phyloP scores from a whole-genome alignment of 805 yeast species.

The Sungouiozyma intestinalis region DNA sequence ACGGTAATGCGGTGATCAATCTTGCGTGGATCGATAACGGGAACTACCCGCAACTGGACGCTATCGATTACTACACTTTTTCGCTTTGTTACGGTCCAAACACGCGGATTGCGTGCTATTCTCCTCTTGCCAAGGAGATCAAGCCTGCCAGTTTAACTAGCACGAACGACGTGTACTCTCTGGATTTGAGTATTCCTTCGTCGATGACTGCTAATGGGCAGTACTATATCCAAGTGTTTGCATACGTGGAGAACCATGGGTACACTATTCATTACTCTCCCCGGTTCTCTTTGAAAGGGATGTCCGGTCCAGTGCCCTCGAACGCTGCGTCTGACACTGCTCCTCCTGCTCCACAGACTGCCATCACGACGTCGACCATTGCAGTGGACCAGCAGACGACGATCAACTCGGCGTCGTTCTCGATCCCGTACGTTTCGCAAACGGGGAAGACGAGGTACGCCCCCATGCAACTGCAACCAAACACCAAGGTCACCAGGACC shows the following conservation, averaged over 20 bases:
- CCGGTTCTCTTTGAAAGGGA: conserved; percentile 54
- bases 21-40: conserved; percentile 51
- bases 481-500: conserved; percentile 51
- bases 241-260: conserved; percentile 27
- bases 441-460: conserved; percentile 74
- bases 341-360: conserved; percentile 35
- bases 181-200: conserved; percentile 36
- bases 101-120: conserved; percentile 34
- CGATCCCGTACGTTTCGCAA: conserved; percentile 65
- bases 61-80: conserved; percentile 39
- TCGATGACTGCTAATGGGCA: conserved; percentile 49
- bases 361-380: conserved; percentile 26
- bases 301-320: conserved; percentile 51
- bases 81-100: conserved; percentile 62
- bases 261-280: conserved; percentile 58
- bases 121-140: conserved; percentile 22
- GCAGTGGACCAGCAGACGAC: conserved; percentile 23
- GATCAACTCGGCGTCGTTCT: conserved; percentile 41
- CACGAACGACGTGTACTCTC: conserved; percentile 18
- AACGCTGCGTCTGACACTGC: conserved; percentile 38
- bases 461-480: conserved; percentile 91
- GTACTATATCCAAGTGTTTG: conserved; percentile 62
- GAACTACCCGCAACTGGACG: conserved; percentile 34
- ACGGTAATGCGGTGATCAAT: conserved; percentile 22
- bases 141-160: conserved; percentile 22